These are phyloP conservation scores for Metarhizium sp. DNA, from an alignment of 2,329 filamentous ascomycete genomes.

Conservation along the genomic window DNA sequence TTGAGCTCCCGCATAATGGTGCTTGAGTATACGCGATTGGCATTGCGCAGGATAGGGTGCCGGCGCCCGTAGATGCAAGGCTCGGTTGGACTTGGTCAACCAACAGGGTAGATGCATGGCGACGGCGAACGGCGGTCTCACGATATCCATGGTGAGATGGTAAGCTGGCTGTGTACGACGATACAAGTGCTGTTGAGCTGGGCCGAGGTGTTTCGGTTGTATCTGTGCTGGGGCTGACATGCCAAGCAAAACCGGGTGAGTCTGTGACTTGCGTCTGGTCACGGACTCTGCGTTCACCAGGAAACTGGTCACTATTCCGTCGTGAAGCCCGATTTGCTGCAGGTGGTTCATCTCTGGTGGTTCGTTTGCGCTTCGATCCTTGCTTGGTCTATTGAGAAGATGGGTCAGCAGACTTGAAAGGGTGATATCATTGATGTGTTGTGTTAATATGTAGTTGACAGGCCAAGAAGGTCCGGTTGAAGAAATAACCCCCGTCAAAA, in stretches of 20 bases:
- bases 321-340: background rate
- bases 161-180: conserved; percentile 1
- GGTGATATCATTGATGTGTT: background rate
- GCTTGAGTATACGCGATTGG: conserved; percentile 2
- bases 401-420: background rate
- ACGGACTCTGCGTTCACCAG: background rate
- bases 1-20: background rate
- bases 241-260: background rate
- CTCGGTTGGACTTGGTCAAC: background rate
- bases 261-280: background rate
- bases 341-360: background rate
- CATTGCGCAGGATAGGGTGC: background rate
- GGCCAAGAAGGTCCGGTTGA: background rate
- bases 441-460: background rate
- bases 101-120: background rate
- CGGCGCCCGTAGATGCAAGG: background rate
- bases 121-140: background rate
- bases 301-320: background rate
- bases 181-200: background rate
- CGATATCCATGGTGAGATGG: background rate
- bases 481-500: background rate
- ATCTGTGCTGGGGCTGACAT: conserved; percentile 2
- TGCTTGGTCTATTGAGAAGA: background rate
- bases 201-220: conserved; percentile 3
- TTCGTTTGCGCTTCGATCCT: conserved; percentile 5